Evolutionary conservation across 106 monocot genomes (phyloP), one percentile per base, ranked within the genome.

Genomic region (Dendrobium officinale): DNA sequence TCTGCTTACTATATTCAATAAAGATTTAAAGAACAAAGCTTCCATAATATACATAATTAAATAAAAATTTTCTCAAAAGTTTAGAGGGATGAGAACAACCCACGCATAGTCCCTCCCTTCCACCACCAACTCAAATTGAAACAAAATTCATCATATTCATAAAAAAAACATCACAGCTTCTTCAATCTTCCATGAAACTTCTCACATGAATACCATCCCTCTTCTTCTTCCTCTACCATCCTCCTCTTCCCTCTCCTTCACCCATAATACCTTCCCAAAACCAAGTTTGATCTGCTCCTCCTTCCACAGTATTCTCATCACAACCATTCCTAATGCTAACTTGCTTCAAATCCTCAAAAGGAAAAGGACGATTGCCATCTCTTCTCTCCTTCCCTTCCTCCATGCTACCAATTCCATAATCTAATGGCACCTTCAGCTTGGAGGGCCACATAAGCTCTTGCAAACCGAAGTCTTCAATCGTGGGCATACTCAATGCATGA

Each of bases 231-330:
- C 64, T 78, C 61, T 61, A n/a, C 61, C 24, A 66, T 79, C 59
- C 78, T 45, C 49, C 70, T 59, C 19, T 26, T 55, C 72, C 83
- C 20, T 77, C 85, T 67, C 78, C 8, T 13, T 43, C 22, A 33
- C 85, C 88, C 72, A 85, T 85, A 48, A 83, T 75, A 11, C 79
- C 79, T 80, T 85, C 87, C 87, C 90, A 87, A 73, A 85, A 85
- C 78, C 81, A 82, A 77, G 83, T 77, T 79, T 61, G 78, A 77
- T 85, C 87, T 54, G 84, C 76, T 10, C 16, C 76, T 27, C 16
- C 76, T 27, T 49, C 77, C 45, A 9, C 58, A 58, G 1, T 51
- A 49, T 83, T 42, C 79, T 73, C 54, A 31, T 10, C 77, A 51
- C 51, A 2, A 51, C 0, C 10, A 56, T 17, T 54, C 24, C 17